phyloP scores from a whole-genome alignment of 257 asterid genomes.

The Primulina eburnea region DNA sequence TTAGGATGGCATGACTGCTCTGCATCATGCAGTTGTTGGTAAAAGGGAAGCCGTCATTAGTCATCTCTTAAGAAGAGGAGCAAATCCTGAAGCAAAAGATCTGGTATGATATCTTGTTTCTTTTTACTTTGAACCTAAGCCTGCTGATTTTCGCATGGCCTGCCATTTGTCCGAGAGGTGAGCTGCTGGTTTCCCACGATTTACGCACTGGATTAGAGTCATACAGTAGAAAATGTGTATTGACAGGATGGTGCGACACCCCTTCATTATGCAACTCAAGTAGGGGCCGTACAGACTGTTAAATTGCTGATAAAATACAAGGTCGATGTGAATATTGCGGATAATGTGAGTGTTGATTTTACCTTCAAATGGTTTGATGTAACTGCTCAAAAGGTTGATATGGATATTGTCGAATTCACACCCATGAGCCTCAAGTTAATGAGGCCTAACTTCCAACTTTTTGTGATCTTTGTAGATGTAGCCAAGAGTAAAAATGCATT shows the following conservation, averaged over 20 bases:
- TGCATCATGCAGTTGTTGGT: constrained; percentile 79
- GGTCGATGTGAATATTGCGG: constrained; percentile 80
- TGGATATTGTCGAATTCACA: neutral
- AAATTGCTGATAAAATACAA: constrained; percentile 78
- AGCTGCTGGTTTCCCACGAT: neutral
- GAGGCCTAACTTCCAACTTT: neutral
- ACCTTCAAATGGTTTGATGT: constrained; percentile 11
- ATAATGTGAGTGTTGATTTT: constrained; percentile 55
- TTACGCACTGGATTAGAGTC: neutral
- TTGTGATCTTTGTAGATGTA: neutral
- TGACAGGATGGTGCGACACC: constrained; percentile 83
- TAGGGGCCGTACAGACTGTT: constrained; percentile 82
- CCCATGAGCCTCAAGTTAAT: neutral
- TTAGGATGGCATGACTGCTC: constrained; percentile 86
- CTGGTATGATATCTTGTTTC: constrained; percentile 40
- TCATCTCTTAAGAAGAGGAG: constrained; percentile 90
- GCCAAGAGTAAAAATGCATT: neutral
- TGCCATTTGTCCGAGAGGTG: neutral
- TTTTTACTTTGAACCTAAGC: constrained; percentile 12
- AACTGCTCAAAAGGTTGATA: neutral
- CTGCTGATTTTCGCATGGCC: constrained; percentile 9
- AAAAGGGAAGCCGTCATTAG: constrained; percentile 88
- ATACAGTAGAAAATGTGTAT: neutral
- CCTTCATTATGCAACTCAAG: constrained; percentile 95
- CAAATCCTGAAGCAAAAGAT: constrained; percentile 75